phyloP scores from a whole-genome alignment of 495 filamentous ascomycete genomes.

The Xylaria scruposa region DNA sequence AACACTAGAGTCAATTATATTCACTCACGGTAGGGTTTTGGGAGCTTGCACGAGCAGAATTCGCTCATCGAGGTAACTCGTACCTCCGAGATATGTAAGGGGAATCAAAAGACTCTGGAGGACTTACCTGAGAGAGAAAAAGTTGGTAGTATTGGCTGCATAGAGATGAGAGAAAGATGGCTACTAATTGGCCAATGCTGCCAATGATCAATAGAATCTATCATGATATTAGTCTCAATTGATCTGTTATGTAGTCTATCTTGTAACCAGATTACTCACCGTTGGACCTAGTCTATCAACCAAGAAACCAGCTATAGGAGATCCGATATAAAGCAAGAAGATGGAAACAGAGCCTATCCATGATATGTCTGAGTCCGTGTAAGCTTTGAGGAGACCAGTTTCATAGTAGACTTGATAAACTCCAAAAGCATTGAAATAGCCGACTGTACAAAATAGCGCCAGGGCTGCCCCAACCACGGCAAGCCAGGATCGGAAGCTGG shows the following conservation, averaged over 20 bases:
- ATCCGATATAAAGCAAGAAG: conserved; percentile 52
- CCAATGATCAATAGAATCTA: conserved; percentile 28
- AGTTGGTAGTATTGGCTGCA: conserved; percentile 64
- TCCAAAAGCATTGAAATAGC: conserved; percentile 63
- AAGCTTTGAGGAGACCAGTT: conserved; percentile 46
- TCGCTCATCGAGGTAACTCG: no score
- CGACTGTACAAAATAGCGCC: conserved; percentile 50
- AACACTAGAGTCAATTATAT: no score
- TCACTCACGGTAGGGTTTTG: no score
- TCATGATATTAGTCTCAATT: conserved; percentile 2
- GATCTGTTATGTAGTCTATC: not conserved
- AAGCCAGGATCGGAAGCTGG: conserved; percentile 37
- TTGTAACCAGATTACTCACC: conserved; percentile 32
- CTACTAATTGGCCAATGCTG: conserved; percentile 29
- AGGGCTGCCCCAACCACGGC: conserved; percentile 34
- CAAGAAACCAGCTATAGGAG: conserved; percentile 47
- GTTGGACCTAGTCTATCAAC: conserved; percentile 53
- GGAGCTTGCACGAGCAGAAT: no score
- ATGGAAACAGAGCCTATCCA: conserved; percentile 57
- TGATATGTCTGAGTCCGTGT: conserved; percentile 53
- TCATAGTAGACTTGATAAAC: conserved; percentile 66
- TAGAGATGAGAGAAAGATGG: conserved; percentile 59
- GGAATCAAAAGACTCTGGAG: no score
- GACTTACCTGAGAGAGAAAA: conserved; percentile 55
- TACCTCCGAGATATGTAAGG: no score